Percentiles rank a stretch among this genome's conserved stretches.
Conservation (phyloP, 1,284 basidiomycete species). For the Ganoderma lucidum region DNA sequence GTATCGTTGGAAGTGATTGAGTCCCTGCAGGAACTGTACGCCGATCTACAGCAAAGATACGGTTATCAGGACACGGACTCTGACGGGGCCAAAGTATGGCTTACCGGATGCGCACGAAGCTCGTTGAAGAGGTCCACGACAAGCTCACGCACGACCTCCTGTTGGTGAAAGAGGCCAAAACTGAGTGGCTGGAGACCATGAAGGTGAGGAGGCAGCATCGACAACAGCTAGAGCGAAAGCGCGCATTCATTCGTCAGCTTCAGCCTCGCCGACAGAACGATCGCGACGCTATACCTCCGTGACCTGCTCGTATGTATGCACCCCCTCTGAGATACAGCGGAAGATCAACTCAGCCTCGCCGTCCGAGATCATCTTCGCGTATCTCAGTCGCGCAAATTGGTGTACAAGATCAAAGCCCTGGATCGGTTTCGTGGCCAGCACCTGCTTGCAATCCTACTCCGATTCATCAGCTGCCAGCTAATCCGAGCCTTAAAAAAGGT, state of each 20-base stretch:
- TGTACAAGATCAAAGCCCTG: slow-evolving; percentile 76
- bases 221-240: slow-evolving; percentile 68
- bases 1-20: slow-evolving; percentile 94
- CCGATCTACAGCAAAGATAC: slow-evolving; percentile 70
- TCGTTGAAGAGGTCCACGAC: slow-evolving; percentile 88
- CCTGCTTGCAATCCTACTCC: slow-evolving; percentile 62
- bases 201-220: slow-evolving; percentile 77
- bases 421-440: slow-evolving; percentile 55
- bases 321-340: slow-evolving; percentile 71
- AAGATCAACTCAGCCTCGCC: slow-evolving; percentile 82
- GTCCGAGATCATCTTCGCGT: slow-evolving; percentile 65
- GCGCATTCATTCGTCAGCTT: slow-evolving; percentile 8
- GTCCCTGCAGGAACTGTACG: slow-evolving; percentile 78
- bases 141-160: slow-evolving; percentile 74
- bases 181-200: slow-evolving; percentile 89
- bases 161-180: slow-evolving; percentile 91
- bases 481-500: too few relatives aligned
- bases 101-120: slow-evolving; percentile 78
- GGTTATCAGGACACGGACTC: slow-evolving; percentile 12
- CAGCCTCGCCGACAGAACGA: not conserved
- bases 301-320: slow-evolving; percentile 86
- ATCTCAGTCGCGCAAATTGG: slow-evolving; percentile 74
- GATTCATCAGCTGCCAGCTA: not conserved
- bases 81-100: slow-evolving; percentile 38
- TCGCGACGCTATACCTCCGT: slow-evolving; percentile 73